These are phyloP conservation scores for Ogataea trehaloabstinens DNA, from an alignment of 805 yeast genomes.

Conservation along the genomic window DNA sequence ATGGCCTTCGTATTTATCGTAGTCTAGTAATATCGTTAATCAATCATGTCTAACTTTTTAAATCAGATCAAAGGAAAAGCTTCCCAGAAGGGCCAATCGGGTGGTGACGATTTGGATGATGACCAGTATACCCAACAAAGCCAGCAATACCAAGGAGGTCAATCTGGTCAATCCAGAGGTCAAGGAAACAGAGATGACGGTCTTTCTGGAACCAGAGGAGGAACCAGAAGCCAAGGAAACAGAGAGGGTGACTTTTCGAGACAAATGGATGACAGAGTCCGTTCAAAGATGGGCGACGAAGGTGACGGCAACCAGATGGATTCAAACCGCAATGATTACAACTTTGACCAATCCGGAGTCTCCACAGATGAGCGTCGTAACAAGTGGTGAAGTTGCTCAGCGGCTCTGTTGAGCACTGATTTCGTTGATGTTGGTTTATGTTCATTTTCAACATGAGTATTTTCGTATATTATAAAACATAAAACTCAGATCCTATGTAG, in stretches of 20 bases:
- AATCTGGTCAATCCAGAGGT: not conserved
- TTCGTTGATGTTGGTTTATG: constrained; percentile 1
- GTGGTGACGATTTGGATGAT: not conserved
- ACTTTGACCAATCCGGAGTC: constrained; percentile 11
- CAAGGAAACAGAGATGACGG: constrained; percentile 1
- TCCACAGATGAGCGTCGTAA: constrained; percentile 1
- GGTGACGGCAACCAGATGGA: constrained; percentile 5
- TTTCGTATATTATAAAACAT: not conserved
- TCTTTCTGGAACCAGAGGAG: constrained; percentile 1
- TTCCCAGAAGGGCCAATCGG: not conserved
- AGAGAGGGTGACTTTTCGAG: not conserved
- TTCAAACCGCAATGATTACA: constrained; percentile 11
- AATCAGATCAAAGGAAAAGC: constrained; percentile 1
- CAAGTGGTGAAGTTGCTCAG: constrained; percentile 8
- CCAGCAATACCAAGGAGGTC: not conserved
- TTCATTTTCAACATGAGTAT: not conserved
- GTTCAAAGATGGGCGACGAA: constrained; percentile 14
- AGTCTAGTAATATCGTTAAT: too few species aligned
- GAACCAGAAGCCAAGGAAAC: not conserved
- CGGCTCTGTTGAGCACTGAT: not conserved
- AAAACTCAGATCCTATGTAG: not conserved
- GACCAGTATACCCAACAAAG: constrained; percentile 1
- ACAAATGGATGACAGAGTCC: constrained; percentile 12
- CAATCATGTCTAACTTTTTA: constrained; percentile 2
- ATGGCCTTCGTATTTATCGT: too few species aligned